Conservation (phyloP, 805 yeast genomes). For the Yarrowia bubula region DNA sequence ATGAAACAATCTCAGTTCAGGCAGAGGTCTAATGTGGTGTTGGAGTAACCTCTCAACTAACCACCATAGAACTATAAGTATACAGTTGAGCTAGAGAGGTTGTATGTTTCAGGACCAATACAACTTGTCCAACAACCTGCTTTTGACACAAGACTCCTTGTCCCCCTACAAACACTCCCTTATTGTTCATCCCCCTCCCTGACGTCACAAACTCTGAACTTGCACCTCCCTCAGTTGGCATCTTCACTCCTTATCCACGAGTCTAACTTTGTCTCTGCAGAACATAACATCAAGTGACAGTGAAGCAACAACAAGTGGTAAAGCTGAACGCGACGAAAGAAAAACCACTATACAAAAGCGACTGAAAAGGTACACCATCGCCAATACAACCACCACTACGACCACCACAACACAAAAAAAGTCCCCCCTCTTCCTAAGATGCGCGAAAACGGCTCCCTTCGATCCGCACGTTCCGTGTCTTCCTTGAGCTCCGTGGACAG, state of each 20-base stretch:
- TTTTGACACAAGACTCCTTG: too few relatives aligned
- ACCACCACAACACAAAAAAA: neutral
- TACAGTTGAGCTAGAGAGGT: too few relatives aligned
- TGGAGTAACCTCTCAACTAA: too few relatives aligned
- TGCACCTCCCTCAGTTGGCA: conserved; percentile 10
- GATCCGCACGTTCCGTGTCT: conserved; percentile 20
- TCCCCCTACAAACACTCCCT: neutral
- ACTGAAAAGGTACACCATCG: neutral
- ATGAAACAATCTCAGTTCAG: too few relatives aligned
- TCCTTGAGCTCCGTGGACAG: conserved; percentile 9
- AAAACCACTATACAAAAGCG: neutral
- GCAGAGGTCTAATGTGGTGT: too few relatives aligned
- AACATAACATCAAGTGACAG: neutral
- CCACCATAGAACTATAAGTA: too few relatives aligned
- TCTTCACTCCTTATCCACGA: conserved; percentile 21
- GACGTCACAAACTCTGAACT: neutral
- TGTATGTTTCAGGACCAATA: too few relatives aligned
- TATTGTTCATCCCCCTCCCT: neutral
- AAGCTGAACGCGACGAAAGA: neutral
- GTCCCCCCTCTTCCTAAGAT: neutral
- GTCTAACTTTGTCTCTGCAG: conserved; percentile 19
- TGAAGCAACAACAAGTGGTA: neutral
- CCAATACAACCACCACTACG: neutral
- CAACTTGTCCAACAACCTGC: too few relatives aligned
- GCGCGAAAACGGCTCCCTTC: conserved; percentile 1